Base-by-base conservation (phyloP, 1,284 basidiomycete species). In the Phellinidium pouzarii region DNA sequence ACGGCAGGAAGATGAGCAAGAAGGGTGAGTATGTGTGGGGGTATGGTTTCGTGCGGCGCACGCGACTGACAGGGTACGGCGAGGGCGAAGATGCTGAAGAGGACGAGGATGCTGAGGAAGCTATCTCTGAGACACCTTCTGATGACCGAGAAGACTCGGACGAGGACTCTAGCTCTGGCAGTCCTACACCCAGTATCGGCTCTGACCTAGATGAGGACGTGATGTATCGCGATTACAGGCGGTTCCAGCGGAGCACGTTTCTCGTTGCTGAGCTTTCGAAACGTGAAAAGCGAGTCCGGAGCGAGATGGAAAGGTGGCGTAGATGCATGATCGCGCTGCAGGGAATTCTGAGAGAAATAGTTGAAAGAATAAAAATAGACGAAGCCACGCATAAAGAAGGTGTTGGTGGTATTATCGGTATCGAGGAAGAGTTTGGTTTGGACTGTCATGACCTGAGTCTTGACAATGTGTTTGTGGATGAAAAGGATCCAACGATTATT, bases 381-480 rank as follows among this genome's bases (percentile, higher is more conserved):
- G 45, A 48, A 17, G 34, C 9, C 14, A 57, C 53, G 57, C 62
- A 49, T 48, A 66, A 53, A 50, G 58, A 36, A 53, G 62, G 46
- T 7, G 58, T 52, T 34, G 61, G 44, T 2, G 57, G 49, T 14
- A 56, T 48, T 9, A 48, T 60, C 26, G 57, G 63, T 50, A 59
- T 49, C 60, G 34, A 42, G 42, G 62, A 58, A 27, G 84, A 84
- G 59, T 89, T 90, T 64, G 77, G 79, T 3, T 67, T 90, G 44
- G 87, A 90, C 61, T 82, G 81, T 58, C 87, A 91, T 62, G 87
- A 91, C 65, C 65, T 90, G 42, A 89, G 83, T 65, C 66, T 87
- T 62, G 84, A 87, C 68, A 90, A 91, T 62, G 71, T 90, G 4
- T 90, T 91, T 59, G 87, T 91, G 34, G 84, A 90, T 62, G 74